These are phyloP conservation scores for Rhodotorula glutinis DNA, from an alignment of 1,284 basidiomycete genomes.

Conservation along the genomic window DNA sequence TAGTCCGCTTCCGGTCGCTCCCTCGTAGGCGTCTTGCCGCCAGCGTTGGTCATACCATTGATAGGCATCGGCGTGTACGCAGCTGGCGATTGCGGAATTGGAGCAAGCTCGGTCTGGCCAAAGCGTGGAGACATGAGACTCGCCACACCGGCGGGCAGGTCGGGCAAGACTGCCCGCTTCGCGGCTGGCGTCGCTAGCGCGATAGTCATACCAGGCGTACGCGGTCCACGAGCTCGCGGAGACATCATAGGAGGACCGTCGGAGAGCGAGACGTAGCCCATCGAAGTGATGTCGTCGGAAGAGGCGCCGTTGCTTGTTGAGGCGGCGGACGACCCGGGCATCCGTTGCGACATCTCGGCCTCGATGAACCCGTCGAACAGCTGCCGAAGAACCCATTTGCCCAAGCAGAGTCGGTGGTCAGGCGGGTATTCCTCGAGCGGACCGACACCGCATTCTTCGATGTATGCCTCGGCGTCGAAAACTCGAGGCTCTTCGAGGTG, in stretches of 20 bases:
- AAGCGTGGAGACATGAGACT: slow-evolving; percentile 15
- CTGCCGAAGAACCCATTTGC: slow-evolving; percentile 46
- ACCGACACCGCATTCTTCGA: slow-evolving; percentile 76
- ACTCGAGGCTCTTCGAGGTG: slow-evolving; percentile 76
- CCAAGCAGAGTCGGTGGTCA: slow-evolving; percentile 56
- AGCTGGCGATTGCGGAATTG: slow-evolving; percentile 29
- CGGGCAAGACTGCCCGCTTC: slow-evolving; percentile 54
- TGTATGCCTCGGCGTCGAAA: slow-evolving; percentile 93
- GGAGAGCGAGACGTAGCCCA: slow-evolving; percentile 46
- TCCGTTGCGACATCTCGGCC: slow-evolving; percentile 43
- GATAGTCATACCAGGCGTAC: slow-evolving; percentile 55
- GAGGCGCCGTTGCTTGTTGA: slow-evolving; percentile 13
- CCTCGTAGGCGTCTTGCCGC: slow-evolving; percentile 27
- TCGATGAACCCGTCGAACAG: slow-evolving; percentile 44
- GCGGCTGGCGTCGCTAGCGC: slow-evolving; percentile 65
- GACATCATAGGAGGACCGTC: slow-evolving; percentile 43
- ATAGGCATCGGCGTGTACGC: neutral
- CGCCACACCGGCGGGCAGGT: slow-evolving; percentile 38
- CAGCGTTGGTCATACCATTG: neutral
- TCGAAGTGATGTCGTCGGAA: slow-evolving; percentile 11
- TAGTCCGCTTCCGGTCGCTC: slow-evolving; percentile 35
- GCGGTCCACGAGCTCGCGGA: slow-evolving; percentile 37
- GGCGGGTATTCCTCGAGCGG: slow-evolving; percentile 51
- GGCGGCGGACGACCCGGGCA: neutral
- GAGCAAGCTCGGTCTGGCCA: slow-evolving; percentile 18